Percentiles rank a stretch among this genome's conserved stretches.
These are phyloP conservation scores for Jamesozyma rosinii DNA, from an alignment of 805 yeast genomes.

Conservation along the genomic window DNA sequence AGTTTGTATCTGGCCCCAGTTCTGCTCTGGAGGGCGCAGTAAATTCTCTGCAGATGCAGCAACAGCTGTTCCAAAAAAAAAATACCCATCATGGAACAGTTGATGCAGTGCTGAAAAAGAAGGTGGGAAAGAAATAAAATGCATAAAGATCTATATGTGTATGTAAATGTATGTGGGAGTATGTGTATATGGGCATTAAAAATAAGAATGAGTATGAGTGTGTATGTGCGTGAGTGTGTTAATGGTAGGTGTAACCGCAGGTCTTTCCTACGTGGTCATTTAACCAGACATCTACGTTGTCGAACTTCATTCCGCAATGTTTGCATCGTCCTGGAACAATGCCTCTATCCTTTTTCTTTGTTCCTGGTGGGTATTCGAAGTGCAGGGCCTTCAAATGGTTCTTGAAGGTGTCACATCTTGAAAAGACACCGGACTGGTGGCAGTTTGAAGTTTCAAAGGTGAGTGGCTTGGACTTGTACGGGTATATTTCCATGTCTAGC, in stretches of 20 bases:
- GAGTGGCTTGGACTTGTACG: constrained; percentile 17
- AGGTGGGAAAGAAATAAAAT: not conserved
- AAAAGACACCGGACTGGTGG: constrained; percentile 77
- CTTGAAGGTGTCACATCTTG: constrained; percentile 85
- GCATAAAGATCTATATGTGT: not conserved
- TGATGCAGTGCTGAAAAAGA: too few relatives aligned
- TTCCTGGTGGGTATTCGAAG: constrained; percentile 80
- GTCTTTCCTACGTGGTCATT: constrained; percentile 50
- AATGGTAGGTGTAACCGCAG: constrained; percentile 28
- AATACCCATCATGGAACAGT: too few relatives aligned
- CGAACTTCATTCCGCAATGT: constrained; percentile 59
- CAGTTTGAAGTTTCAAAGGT: constrained; percentile 36
- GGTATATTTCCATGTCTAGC: constrained; percentile 26
- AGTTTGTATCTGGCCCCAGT: too few relatives aligned
- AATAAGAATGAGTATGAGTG: too few relatives aligned
- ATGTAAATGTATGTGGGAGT: not conserved
- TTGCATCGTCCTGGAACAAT: constrained; percentile 67
- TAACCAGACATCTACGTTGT: constrained; percentile 73
- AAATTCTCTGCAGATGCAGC: too few relatives aligned
- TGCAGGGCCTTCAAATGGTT: constrained; percentile 86
- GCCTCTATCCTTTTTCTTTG: constrained; percentile 65
- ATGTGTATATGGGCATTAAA: too few relatives aligned
- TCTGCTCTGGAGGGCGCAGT: too few relatives aligned
- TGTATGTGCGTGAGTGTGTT: not conserved
- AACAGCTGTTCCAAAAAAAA: too few relatives aligned